Base-by-base conservation (phyloP, 164 flowering plant species). In the Dillenia suffruticosa region DNA sequence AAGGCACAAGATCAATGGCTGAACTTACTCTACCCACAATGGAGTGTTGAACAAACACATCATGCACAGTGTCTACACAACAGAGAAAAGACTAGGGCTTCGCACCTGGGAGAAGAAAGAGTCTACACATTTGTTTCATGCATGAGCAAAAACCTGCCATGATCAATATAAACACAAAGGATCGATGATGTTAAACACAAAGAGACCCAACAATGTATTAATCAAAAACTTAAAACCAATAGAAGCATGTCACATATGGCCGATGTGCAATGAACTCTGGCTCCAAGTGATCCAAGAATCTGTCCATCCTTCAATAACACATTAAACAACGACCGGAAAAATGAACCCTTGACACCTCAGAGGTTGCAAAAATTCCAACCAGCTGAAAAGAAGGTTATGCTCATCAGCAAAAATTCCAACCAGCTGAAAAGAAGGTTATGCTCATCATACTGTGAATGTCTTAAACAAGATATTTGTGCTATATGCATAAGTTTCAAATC, bases 201-300 rank as follows among this genome's bases (percentile, higher is more conserved):
- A 24, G 26, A 22, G 14, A 64, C 9, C 10, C 49, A 26, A 26
- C 1, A 45, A 32, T 4, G 40, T 32, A 32, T 32, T 5, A 32
- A 32, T 32, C 7, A 32, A 32, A 32, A 4, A 32, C 4, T 32
- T 32, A 32, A 32, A 58, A 40, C 52, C 12, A 56, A 68, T 12
- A 32, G 40, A 32, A 32, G 5, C 40, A 32, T 32, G 5, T 51
- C 52, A 68, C 90, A 51, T 86, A 94, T 96, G 75, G 82, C 68
- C n/a, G 97, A 97, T 9, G 96, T 94, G 97, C 99, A 94, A 64
- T 90, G 90, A 72, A 82, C 81, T 70, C 97, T 96, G 6, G 99
- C 97, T 61, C 96, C 95, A 71, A 94, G 77, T 17, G 90, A 85
- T 65, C 99, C 97, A 67, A 91, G 89, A 57, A 94, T 75, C 72